Evolutionary conservation across 2,329 filamentous ascomycete genomes (phyloP), one percentile per base, ranked within the genome.

Genomic region (Metarhizium rileyi): DNA sequence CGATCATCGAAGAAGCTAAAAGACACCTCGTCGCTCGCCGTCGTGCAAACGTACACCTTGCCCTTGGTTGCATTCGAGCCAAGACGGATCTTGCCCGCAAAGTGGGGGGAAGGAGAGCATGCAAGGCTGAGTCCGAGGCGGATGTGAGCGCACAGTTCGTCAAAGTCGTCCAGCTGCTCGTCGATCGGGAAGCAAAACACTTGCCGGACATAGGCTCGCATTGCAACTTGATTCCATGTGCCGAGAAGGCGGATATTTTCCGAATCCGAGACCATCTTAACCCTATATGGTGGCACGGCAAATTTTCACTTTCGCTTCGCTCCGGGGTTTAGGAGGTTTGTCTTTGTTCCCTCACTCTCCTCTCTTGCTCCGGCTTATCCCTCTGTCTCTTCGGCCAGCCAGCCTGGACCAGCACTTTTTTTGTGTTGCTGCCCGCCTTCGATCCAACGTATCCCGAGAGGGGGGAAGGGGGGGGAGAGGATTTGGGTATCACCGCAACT

Each of bases 1-100:
- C 52, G 52, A 44, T 50, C 41, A 14, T 54, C 52, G 26, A 52
- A 48, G 3, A 57, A 49, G 10, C 54, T 50, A 14, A 61, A 56
- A 1, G 57, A 57, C n/a, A 62, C 60, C 8, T 25, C 26, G 41
- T 52, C 49, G 6, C 44, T 40, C 22, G 46, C n/a, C 4, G 52
- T 52, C 2, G 55, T 54, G 3, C 52, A 50, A 14, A 63, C 53
- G 6, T 52, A 53, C 2, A 59, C 52, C 22, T 53, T 51, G 14
- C 57, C 56, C 20, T 30, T 12, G 51, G n/a, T 52, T 8, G 49
- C 50, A 5, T 30, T 14, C 1, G 49, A 35, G 14, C 52, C 55
- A 4, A 61, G 55, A 41, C 58, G 52, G 8, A 66, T 47, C 18
- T 47, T 55, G 4, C 62, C 63, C 0, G 62, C 59, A 50, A 62